Evolutionary conservation across 768 basidiomycete species (phyloP), one percentile per base, ranked within the genome.

Genomic region (Lactarius hengduanensis): DNA sequence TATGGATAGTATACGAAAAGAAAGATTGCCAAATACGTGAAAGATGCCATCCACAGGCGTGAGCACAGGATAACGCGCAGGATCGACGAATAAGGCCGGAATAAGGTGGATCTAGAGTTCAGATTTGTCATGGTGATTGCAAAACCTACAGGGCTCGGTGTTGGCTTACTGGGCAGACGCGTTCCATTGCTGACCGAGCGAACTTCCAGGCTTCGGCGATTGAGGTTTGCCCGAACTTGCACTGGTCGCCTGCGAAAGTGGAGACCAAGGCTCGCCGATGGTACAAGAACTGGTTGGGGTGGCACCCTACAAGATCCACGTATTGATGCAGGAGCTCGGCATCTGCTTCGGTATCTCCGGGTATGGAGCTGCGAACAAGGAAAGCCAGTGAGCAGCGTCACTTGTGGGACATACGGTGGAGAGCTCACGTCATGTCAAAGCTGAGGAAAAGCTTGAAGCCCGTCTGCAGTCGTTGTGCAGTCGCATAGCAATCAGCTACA

Each of bases 381-480:
- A 20, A 40, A 9, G 40, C 40, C 40, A 41, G 16, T 43, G 30
- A 16, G 32, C 2, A 13, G n/a, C 16, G 59, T n/a, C 26, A 53
- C 43, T 53, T 1, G 26, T 20, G 1, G 13, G 2, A 43, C 22
- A 18, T 8, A 53, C 1, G 7, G 4, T 20, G 56, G 22, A 32
- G 47, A 26, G 22, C 61, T 38, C 62, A 77, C 76, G 72, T 72
- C 78, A 80, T 78, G 66, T 80, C 79, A 65, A 80, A 76, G 59
- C 72, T 76, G 20, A 80, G 43, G 66, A 79, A 78, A 36, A 80
- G 58, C 70, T 75, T 75, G 75, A 78, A 78, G 13, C 50, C 62
- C 43, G 64, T 65, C 3, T 65, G 64, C 30, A 81, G 80, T 58
- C 82, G 77, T 20, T 72, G 72, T 4, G 88, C 88, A 38, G 87